Evolutionary conservation across 441 rosid genomes (phyloP).

Genomic region (Omphalea diandra): DNA sequence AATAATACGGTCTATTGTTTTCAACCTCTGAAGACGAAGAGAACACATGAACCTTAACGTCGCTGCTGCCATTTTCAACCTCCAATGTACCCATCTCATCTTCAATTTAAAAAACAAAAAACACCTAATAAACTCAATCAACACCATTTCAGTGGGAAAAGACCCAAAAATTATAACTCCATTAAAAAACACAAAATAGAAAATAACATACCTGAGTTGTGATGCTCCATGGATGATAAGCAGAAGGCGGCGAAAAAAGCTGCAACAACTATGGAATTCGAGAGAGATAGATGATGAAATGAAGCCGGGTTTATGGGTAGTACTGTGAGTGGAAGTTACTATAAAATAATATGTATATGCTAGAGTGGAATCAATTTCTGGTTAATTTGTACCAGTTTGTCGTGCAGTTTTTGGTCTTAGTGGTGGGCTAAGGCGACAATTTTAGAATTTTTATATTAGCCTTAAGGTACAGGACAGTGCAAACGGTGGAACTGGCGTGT

Average conservation of each 20-base stretch:
- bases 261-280: slow-evolving; percentile 3
- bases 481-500: too few species aligned
- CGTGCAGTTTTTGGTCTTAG: neutral
- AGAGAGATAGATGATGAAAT: neutral
- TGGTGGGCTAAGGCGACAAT: too few species aligned
- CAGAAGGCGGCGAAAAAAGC: neutral
- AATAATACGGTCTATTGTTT: slow-evolving; percentile 6
- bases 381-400: too few species aligned
- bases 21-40: slow-evolving; percentile 64
- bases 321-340: neutral
- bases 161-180: neutral
- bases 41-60: slow-evolving; percentile 54
- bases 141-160: too few species aligned
- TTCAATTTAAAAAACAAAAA: too few species aligned
- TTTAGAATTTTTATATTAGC: too few species aligned
- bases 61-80: slow-evolving; percentile 31
- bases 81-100: too few species aligned
- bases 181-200: neutral
- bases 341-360: neutral
- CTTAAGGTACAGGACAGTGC: too few species aligned
- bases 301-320: neutral
- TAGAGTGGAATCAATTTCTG: slow-evolving; percentile 25
- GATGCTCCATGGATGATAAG: slow-evolving; percentile 26
- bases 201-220: slow-evolving; percentile 25
- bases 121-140: too few species aligned